Base-by-base conservation (phyloP, 306 rosid species). In the Quercus berberidifolia region DNA sequence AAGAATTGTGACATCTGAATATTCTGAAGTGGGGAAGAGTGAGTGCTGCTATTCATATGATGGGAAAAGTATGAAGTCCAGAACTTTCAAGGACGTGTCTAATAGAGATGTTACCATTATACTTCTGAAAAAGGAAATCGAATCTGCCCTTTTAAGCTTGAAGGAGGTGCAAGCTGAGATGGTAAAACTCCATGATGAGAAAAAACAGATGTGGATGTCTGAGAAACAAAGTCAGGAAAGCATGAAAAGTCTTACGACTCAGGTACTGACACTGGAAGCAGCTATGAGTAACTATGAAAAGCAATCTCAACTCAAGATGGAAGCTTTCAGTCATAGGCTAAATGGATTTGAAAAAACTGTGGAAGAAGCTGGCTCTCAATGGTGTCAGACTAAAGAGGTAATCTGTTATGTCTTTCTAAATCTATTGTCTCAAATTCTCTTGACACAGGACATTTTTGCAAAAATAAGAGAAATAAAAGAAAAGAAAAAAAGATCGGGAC, bases 51-150 rank as follows among this genome's bases (percentile, higher is more conserved):
- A 17, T 63, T 20, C 78, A 78, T 26, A 73, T 33, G 59, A 80
- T 71, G 74, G 15, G 69, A 75, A 83, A 71, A 62, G 56, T 68
- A 56, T 57, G 73, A 82, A 86, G 74, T 80, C 87, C 62, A 51
- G 67, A 41, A 52, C 79, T 69, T 58, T 55, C 83, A 79, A 79
- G 86, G 81, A 83, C 55, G 84, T 12, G n/a, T 41, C 49, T 79
- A 83, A 86, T 78, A 87, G 86, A 80, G 97, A 92, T 80, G 80
- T 30, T 60, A 87, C 94, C 69, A 88, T 94, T 79, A 31, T 79
- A 35, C 98, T 94, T 76, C 75, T 94, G 84, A 92, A 88, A 85
- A 91, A 87, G 83, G 97, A 92, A 85, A 90, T 94, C 71, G 95
- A 87, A 84, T 82, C 88, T 81, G 94, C 99, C 74, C 90, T 94